phyloP scores from a whole-genome alignment of 352 stramenopile genomes.

The Saprolegnia parasitica region DNA sequence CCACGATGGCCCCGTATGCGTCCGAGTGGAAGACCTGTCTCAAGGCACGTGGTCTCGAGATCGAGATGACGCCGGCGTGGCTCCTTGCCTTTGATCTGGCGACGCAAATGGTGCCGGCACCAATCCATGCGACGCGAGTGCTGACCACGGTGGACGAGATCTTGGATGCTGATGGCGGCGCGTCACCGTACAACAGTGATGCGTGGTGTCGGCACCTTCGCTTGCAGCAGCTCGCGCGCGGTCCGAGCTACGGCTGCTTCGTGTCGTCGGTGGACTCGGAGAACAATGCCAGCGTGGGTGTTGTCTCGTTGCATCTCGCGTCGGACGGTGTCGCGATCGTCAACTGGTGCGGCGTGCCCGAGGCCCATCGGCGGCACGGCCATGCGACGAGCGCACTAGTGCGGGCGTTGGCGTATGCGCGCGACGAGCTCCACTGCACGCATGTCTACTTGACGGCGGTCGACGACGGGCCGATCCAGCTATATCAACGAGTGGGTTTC shows the following conservation, averaged over 20 bases:
- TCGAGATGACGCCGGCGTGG: constrained; percentile 4
- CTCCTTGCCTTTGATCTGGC: neutral
- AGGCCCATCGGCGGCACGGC: neutral
- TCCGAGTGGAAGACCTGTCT: neutral
- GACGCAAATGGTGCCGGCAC: neutral
- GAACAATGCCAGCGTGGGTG: neutral
- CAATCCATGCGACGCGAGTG: neutral
- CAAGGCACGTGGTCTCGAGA: neutral
- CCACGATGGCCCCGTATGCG: neutral
- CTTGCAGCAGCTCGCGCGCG: neutral
- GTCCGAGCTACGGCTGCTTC: constrained; percentile 1
- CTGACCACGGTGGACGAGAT: constrained; percentile 3
- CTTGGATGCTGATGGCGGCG: neutral
- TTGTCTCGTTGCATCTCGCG: constrained; percentile 5
- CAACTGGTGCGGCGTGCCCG: constrained; percentile 5
- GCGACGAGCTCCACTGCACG: neutral
- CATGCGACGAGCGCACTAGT: neutral
- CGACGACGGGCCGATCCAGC: neutral
- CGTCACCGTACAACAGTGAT: constrained; percentile 9
- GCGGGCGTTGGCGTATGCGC: neutral
- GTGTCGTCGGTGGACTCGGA: neutral
- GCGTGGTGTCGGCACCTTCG: neutral
- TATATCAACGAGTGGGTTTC: neutral
- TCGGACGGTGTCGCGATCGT: neutral
- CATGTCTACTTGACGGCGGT: neutral